Base-by-base conservation (phyloP, 192 early-diverging fungal genomes). In the Allomyces arbusculus region DNA sequence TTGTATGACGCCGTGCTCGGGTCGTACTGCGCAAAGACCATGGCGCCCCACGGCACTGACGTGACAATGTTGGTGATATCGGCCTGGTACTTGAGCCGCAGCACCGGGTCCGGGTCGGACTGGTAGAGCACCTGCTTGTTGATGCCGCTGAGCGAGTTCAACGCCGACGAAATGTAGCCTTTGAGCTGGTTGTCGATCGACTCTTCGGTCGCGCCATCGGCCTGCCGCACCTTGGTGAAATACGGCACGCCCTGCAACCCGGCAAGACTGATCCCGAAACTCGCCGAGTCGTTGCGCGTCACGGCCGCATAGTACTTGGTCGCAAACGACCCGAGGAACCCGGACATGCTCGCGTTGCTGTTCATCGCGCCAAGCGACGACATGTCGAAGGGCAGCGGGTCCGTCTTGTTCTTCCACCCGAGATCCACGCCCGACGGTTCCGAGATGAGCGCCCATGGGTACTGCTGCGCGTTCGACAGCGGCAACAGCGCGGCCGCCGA, bases 131-230 rank as follows among this genome's bases (percentile, higher is more conserved):
- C 74, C 6, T 63, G 23, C 69, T 84, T 85, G 71, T 82, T 65
- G 16, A 80, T 64, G 4, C 62, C 61, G 23, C 76, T 64, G 44
- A 85, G 62, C 14, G 70, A 63, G 10, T 64, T 67, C 8, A 85
- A 62, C 7, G 76, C 65, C 9, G 61, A 64, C 23, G 67, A 63
- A 25, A 86, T 71, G 50, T 66, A 20, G 0, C 40, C 44, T 4
- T 75, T 72, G 61, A 86, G 43, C 16, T 72, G 66, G 67, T 79
- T 71, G 65, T 84, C 79, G 33, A 81, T 69, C 16, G 68, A 66
- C 9, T 66, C 28, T 8, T 28, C 69, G 9, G 64, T 20, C 62
- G 63, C 67, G 55, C 68, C 26, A 8, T 14, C 12, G 16, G 50
- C 16, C 50, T 58, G 50, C 50, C 16, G 50, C 16, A 65, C 65